phyloP scores from a whole-genome alignment of 352 stramenopile species.

The Phytopythium sindhum region DNA sequence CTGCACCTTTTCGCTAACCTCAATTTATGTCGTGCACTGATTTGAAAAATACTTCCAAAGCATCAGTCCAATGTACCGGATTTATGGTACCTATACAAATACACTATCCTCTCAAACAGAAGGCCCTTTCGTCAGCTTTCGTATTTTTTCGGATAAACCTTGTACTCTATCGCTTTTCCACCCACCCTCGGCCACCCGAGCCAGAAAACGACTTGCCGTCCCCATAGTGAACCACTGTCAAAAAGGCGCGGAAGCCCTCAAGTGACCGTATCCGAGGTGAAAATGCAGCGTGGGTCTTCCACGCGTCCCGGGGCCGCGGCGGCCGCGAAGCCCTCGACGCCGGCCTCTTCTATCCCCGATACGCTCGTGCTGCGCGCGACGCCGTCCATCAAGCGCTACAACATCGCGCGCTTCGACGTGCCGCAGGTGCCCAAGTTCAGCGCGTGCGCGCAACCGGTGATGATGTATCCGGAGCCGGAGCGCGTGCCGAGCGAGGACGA shows the following conservation, averaged over 20 bases:
- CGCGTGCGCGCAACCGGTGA: constrained; percentile 67
- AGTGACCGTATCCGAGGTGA: neutral
- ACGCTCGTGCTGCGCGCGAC: constrained; percentile 78
- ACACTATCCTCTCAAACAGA: neutral
- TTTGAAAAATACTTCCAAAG: no score
- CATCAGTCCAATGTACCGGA: no score
- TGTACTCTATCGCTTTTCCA: neutral
- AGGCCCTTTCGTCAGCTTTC: no score
- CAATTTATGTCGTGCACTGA: no score
- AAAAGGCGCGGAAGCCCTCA: neutral
- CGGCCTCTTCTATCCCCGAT: constrained; percentile 30
- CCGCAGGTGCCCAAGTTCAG: constrained; percentile 57
- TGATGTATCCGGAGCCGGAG: constrained; percentile 86
- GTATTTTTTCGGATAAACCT: neutral
- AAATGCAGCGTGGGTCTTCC: neutral
- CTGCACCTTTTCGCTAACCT: no score
- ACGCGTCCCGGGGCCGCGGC: neutral
- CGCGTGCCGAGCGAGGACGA: constrained; percentile 72
- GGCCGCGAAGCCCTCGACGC: neutral
- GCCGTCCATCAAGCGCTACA: constrained; percentile 87
- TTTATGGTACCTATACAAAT: no score
- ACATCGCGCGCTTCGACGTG: constrained; percentile 82
- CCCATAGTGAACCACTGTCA: neutral
- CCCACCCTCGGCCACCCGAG: neutral
- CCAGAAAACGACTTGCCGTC: neutral